Percentiles rank a stretch among this genome's conserved stretches.
Evolutionary conservation across 192 early-diverging fungal genomes (phyloP).

Genomic region (Gamsiella multidivaricata): DNA sequence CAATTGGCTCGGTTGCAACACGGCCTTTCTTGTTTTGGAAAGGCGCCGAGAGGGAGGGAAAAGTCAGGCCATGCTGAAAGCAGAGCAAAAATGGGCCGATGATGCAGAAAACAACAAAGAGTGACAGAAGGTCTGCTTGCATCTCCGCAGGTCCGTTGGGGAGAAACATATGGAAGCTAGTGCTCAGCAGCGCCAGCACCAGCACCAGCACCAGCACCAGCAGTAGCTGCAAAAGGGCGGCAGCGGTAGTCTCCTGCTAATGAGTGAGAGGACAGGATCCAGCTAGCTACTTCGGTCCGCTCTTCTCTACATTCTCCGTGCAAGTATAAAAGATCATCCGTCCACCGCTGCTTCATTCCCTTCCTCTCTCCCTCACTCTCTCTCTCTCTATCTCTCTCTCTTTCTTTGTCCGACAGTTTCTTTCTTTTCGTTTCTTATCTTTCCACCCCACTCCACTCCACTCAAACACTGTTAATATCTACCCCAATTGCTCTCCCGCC

Average conservation of each 20-base stretch:
- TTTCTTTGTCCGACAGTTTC: background rate
- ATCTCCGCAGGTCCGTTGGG: no score
- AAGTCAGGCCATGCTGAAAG: no score
- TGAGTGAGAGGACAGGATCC: background rate
- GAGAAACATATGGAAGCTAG: no score
- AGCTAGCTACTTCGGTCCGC: constrained; percentile 13
- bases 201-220: no score
- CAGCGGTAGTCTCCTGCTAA: no score
- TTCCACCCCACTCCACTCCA: constrained; percentile 6
- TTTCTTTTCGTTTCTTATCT: background rate
- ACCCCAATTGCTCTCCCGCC: no score
- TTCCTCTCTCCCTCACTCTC: constrained; percentile 3
- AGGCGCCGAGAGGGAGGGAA: no score
- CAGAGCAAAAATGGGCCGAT: background rate
- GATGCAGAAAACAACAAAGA: no score
- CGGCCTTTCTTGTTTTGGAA: background rate
- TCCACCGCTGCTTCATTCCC: background rate
- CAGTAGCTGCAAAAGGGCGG: no score
- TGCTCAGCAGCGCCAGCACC: no score
- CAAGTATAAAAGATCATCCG: constrained; percentile 11
- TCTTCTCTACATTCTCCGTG: background rate
- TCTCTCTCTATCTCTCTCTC: constrained; percentile 1
- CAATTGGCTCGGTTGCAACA: no score
- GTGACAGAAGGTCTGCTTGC: no score
- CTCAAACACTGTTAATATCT: background rate